Base-by-base conservation (phyloP, 148 eudicot genomes). In the Vaccinium vitisidaea region DNA sequence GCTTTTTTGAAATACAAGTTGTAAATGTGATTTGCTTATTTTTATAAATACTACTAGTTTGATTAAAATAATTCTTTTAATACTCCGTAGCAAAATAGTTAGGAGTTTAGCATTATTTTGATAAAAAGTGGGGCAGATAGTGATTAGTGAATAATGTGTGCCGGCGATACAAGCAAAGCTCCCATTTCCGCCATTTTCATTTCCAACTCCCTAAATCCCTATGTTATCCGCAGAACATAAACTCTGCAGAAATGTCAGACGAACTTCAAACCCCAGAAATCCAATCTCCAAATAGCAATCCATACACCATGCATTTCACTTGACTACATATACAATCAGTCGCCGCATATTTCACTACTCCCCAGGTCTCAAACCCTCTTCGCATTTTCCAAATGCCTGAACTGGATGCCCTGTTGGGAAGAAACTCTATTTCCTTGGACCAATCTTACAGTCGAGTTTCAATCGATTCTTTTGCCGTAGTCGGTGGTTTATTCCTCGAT, bases 401-500 rank as follows among this genome's bases (percentile, higher is more conserved):
- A 56, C 58, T 54, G 23, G 80, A 75, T 83, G 71, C 59, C 54
- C 56, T 48, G 54, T 83, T 75, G 70, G 36, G 36, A 32, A 61
- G 78, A 74, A 43, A 74, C 30, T 83, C 78, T 19, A 48, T 36
- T 39, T 19, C 52, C 0, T 27, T 7, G 23, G 84, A 54, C n/a
- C 82, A 63, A 56, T 49, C 27, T 46, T 52, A 63, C 2, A 9
- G 12, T 18, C 74, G 39, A 25, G 73, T n/a, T 19, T 59, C 85
- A 61, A 46, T 12, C 25, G 65, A 78, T 48, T 75, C 84, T 14
- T 23, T 63, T 19, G 75, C 58, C 36, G 58, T 75, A 13, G 39
- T 61, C 82, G 95, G 98, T 21, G 95, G 97, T 18, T 87, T 92
- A 39, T 95, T 94, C 83, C 92, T 94, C 23, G 97, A 94, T 71